Base-by-base conservation (phyloP, 148 eudicot genomes). In the Rhododendron griersonianum region DNA sequence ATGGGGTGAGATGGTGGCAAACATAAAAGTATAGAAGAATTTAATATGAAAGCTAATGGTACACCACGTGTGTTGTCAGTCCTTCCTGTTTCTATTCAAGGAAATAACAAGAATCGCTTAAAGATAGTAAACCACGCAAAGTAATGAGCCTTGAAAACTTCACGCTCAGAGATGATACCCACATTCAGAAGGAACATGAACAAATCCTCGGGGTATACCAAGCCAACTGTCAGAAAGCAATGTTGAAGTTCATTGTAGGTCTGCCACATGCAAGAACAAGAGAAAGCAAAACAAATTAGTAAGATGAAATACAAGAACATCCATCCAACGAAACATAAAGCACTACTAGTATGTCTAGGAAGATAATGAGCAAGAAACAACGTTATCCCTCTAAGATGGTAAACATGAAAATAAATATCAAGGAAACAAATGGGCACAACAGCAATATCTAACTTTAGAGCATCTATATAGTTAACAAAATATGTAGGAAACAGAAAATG, bases 241-340 rank as follows among this genome's bases (percentile, higher is more conserved):
- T 86, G 98, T 74, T 95, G 99, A 85, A 97, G 94, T 91, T 94
- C 96, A 89, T 95, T 97, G 88, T 95, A 97, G 51, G 98, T 94
- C 99, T 95, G 98, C 90, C 89, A 85, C 77, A 85, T 15, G 35
- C 57, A 73, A 10, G 77, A 84, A 76, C 75, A 21, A 79, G 55
- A 47, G 45, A 59, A 77, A 73, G 41, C 6, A 77, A 85, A 65
- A 37, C 69, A 59, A 50, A 23, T 50, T n/a, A 51, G 45, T 13
- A 33, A 80, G 10, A 37, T 14, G 47, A 2, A 61, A 19, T 25
- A 61, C 10, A 65, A 6, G 79, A 69, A 83, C 28, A 48, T 35
- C n/a, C 41, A 71, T 37, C 5, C 57, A 18, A 21, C 10, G 10
- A 45, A 11, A 80, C 73, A 69, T 86, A 69, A 39, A 45, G 48